These are phyloP conservation scores for Mycena kentingensis DNA, from an alignment of 768 basidiomycete species.

Conservation along the genomic window DNA sequence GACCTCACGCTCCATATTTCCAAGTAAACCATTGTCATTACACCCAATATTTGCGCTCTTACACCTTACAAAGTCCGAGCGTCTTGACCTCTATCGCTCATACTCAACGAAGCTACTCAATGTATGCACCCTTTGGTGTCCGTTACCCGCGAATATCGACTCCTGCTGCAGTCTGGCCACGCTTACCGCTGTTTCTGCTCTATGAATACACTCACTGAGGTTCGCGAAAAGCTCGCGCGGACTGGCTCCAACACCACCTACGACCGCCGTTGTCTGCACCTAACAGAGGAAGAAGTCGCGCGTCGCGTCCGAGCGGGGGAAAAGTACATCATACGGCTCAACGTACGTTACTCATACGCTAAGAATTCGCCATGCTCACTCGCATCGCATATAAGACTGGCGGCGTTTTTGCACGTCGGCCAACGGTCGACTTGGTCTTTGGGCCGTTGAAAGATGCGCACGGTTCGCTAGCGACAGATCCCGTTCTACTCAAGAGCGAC, in stretches of 20 bases:
- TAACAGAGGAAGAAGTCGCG: conserved; percentile 84
- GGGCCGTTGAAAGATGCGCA: conserved; percentile 73
- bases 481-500: conserved; percentile 90
- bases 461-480: conserved; percentile 82
- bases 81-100: conserved; percentile 78
- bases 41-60: neutral
- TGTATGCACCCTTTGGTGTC: conserved; percentile 44
- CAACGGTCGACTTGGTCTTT: conserved; percentile 73
- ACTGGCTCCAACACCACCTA: conserved; percentile 80
- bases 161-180: conserved; percentile 62
- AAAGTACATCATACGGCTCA: conserved; percentile 81
- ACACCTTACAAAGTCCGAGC: conserved; percentile 68
- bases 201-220: conserved; percentile 64
- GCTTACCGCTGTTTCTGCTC: conserved; percentile 97
- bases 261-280: conserved; percentile 83
- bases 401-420: conserved; percentile 50
- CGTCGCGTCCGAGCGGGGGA: conserved; percentile 75
- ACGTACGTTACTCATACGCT: conserved; percentile 52
- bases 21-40: conserved; percentile 52
- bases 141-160: neutral
- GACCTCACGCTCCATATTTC: conserved; percentile 82
- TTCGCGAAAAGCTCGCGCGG: conserved; percentile 69
- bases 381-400: conserved; percentile 51
- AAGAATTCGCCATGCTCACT: neutral
- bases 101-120: conserved; percentile 77